Evolutionary conservation across 805 yeast genomes (phyloP).

Genomic region (Candida incommunis): DNA sequence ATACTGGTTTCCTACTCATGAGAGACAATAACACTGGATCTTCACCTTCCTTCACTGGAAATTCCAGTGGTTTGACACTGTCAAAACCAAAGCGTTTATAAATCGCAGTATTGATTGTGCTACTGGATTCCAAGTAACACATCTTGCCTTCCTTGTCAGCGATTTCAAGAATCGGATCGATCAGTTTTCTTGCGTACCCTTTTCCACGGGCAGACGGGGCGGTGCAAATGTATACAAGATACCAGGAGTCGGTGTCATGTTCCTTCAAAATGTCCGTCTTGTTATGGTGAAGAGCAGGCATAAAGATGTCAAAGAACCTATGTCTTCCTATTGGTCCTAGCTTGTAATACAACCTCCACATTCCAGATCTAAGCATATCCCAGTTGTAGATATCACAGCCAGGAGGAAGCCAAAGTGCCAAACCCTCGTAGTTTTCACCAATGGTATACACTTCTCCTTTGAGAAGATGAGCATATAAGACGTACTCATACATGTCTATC

Average conservation of each 20-base stretch:
- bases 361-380: conserved; percentile 13
- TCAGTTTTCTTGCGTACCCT: conserved; percentile 38
- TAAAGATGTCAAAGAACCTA: conserved; percentile 36
- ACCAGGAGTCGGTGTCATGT: conserved; percentile 33
- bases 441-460: conserved; percentile 37
- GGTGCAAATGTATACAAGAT: conserved; percentile 44
- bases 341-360: conserved; percentile 25
- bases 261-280: conserved; percentile 30
- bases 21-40: background rate
- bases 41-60: background rate
- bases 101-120: conserved; percentile 36
- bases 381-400: conserved; percentile 13
- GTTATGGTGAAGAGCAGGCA: conserved; percentile 30
- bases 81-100: conserved; percentile 40
- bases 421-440: conserved; percentile 32
- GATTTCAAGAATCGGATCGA: conserved; percentile 35
- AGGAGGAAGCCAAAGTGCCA: conserved; percentile 21
- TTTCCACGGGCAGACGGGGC: conserved; percentile 44
- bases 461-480: conserved; percentile 36
- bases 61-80: conserved; percentile 4
- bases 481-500: conserved; percentile 37
- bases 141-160: conserved; percentile 23
- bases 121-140: conserved; percentile 43
- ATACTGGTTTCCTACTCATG: background rate
- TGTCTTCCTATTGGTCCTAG: conserved; percentile 30